Base-by-base conservation (phyloP, 2,329 filamentous ascomycete species). In the Penicillium sp. region DNA sequence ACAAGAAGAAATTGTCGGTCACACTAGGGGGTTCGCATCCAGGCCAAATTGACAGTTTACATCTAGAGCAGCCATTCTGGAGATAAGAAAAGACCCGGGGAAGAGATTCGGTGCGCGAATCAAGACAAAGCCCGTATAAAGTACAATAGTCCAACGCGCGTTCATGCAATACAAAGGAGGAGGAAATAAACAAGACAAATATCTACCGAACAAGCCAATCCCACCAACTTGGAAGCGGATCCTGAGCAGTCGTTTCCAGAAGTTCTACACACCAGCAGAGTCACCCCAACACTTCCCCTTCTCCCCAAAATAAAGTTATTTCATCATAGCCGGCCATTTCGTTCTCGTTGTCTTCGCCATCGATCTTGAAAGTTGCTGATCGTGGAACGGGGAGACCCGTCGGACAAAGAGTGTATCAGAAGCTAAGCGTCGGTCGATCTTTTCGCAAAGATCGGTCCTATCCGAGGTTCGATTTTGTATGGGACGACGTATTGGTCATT, bases 71-170 rank as follows among this genome's bases (percentile, higher is more conserved):
- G 29, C 25, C 34, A n/a, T 18, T 36, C 5, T 36, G 25, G 24
- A 11, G 29, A 25, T 6, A 36, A 34, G 25, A 39, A 28, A 43
- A 25, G 40, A 43, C 25, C 33, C 33, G 40, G 29, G 40, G 24
- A 45, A 45, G 46, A 48, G 47, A 48, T 39, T 33, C 40, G 42
- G 48, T 51, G 7, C 48, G 39, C 47, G 42, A 49, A 43, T 47
- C 43, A 46, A 48, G 46, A 43, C 45, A 46, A 58, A 52, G 52
- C 49, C 50, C 54, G 54, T 51, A 58, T 59, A 59, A 57, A 59
- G 53, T 61, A 60, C 58, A 60, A 42, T 56, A 55, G 38, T 53
- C 53, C 56, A 56, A 56, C 54, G 52, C 54, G 53, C 46, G 47
- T 50, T 58, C 55, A 60, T 58, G 57, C 57, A 60, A 58, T 58